Conservation (phyloP, 371 early-diverging fungal genomes). For the Scutellospora calospora region DNA sequence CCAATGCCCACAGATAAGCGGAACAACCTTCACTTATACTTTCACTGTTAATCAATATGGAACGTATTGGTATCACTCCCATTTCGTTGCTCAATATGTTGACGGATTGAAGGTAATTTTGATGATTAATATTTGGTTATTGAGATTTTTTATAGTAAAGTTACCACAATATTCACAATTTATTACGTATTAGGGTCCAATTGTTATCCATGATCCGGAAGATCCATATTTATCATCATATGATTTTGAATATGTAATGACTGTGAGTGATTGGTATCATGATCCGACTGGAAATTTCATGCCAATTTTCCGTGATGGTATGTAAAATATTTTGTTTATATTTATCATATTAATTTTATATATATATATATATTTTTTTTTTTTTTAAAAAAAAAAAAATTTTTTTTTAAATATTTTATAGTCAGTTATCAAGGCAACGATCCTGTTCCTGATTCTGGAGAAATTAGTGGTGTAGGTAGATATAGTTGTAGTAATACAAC, state of each 20-base stretch:
- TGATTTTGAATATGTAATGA: constrained; percentile 72
- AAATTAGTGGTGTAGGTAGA: background rate
- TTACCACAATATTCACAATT: background rate
- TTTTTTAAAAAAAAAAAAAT: too few relatives aligned
- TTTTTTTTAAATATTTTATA: too few relatives aligned
- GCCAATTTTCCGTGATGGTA: constrained; percentile 47
- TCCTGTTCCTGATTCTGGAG: constrained; percentile 9
- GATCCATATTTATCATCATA: constrained; percentile 65
- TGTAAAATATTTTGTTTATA: background rate
- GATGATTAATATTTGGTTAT: background rate
- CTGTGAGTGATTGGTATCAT: constrained; percentile 76
- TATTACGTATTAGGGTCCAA: constrained; percentile 56
- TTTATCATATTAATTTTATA: background rate
- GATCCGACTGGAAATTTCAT: constrained; percentile 57
- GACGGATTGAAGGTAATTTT: constrained; percentile 5
- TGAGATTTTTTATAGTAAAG: background rate
- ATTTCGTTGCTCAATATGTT: background rate
- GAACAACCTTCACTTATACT: background rate
- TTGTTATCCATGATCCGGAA: constrained; percentile 70
- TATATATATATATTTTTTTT: background rate
- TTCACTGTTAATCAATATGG: background rate
- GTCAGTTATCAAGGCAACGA: background rate
- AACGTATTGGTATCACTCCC: constrained; percentile 25
- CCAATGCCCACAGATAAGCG: background rate
- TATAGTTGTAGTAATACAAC: background rate